Evolutionary conservation across 2,329 filamentous ascomycete genomes (phyloP), one percentile per base, ranked within the genome.

Genomic region (Fusarium tricinctum): DNA sequence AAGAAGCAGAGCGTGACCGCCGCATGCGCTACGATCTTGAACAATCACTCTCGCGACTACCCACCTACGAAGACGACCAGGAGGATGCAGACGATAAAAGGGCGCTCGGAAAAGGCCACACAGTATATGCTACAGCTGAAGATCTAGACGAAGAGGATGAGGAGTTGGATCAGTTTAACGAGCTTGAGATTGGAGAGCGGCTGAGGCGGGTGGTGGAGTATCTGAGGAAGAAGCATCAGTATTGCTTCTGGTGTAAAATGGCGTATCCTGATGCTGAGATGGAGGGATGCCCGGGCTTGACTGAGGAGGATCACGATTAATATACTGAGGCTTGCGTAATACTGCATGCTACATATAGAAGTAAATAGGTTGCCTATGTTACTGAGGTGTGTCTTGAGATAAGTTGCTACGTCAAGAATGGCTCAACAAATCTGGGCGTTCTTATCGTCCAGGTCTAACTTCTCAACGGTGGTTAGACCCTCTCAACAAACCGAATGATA

Each of bases 191-290:
- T 3, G 81, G 81, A 2, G 91, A 97, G 72, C 87, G 88, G 69
- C 80, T 98, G 65, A 80, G 82, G 10, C 88, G 83, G 70, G 78
- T 97, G 15, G 85, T 97, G 12, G 77, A 81, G 19, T 89, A 92
- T 78, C 78, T 99, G 54, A 86, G 96, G 38, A 83, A 88, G 48
- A 86, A 86, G 74, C 88, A 93, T 74, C 80, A 84, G 44, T 99
- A 99, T 77, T 99, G 96, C 81, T 97, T 97, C 77, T 99, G 94
- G 92, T 99, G 96, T 80, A 98, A 97, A 78, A 91, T 86, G 78
- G 83, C 83, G 52, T 99, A 97, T 77, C 86, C 89, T 0, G 89
- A 93, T 74, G 82, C 81, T 35, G 79, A 82, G 35, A 90, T 97
- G 91, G 93, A 96, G 14, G 94, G 92, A 0, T 99, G 96, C 83